phyloP scores from a whole-genome alignment of 805 yeast genomes.

The Metschnikowia drakensbergensis region DNA sequence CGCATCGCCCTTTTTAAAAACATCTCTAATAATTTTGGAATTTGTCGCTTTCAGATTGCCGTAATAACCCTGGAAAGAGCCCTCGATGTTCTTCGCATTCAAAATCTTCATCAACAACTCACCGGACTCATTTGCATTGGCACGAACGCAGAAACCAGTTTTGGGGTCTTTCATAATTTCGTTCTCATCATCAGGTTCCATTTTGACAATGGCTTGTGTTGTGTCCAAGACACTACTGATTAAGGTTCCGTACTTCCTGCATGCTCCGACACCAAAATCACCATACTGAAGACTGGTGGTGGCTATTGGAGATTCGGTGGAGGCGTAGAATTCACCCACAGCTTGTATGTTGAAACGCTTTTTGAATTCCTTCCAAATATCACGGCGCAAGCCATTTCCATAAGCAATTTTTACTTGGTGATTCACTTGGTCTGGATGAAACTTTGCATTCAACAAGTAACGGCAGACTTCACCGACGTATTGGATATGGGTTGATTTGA shows the following conservation, averaged over 20 bases:
- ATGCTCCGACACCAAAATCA: conserved; percentile 80
- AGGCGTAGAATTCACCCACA: conserved; percentile 89
- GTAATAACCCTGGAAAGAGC: conserved; percentile 83
- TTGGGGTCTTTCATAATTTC: conserved; percentile 64
- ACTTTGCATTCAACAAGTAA: conserved; percentile 64
- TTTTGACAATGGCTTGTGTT: conserved; percentile 60
- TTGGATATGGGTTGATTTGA: conserved; percentile 76
- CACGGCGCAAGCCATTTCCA: conserved; percentile 89
- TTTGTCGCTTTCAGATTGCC: conserved; percentile 77
- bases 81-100: conserved; percentile 59
- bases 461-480: conserved; percentile 96
- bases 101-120: conserved; percentile 78
- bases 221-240: conserved; percentile 49
- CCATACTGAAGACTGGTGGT: conserved; percentile 77
- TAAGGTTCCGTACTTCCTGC: conserved; percentile 70
- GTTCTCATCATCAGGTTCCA: conserved; percentile 78
- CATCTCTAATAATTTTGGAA: conserved; percentile 68
- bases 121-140: conserved; percentile 69
- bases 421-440: conserved; percentile 58
- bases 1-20: conserved; percentile 82
- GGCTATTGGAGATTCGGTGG: conserved; percentile 90
- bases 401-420: conserved; percentile 69
- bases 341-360: conserved; percentile 67
- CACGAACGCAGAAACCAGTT: conserved; percentile 55
- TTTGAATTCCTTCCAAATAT: conserved; percentile 82